Base-by-base conservation (phyloP, 2,329 filamentous ascomycete species). In the Fusarium piperis region DNA sequence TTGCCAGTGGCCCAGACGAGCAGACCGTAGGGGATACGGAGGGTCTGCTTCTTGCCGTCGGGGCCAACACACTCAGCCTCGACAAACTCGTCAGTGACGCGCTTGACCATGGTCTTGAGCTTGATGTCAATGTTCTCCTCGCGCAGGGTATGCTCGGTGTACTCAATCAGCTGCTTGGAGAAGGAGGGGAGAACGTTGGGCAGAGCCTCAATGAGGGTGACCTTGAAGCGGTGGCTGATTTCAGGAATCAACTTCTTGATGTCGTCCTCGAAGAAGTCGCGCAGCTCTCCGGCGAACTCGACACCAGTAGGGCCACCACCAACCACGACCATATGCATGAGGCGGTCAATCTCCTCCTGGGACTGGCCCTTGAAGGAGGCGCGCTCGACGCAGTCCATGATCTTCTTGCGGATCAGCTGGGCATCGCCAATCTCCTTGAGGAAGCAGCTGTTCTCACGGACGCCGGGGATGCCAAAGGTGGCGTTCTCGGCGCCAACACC, bases 381-480 rank as follows among this genome's bases (percentile, higher is more conserved):
- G 36, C 95, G 98, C 86, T 99, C 96, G 76, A 97, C 95, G 82
- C 96, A 99, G 86, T 99, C 96, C 96, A 99, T 99, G 84, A 99
- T 98, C 84, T 94, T 94, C 88, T 95, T 98, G 80, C 96, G 94
- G 81, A 99, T 99, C 79, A 90, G 90, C 85, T 99, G 96, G 64
- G 96, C 96, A 82, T 99, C 97, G 74, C 89, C 91, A 79, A 99
- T 97, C 85, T 99, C 97, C 89, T 99, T 99, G 81, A 99, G 85
- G 89, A 99, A 99, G 86, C 95, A 97, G 76, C 94, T 95, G 87
- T 99, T 86, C 84, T 99, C 96, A 75, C 91, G 91, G 63, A 99
- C 96, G 82, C 96, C 96, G 62, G 94, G 94, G 78, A 99, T 98
- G 77, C 95, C 96, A 80, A 99, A 99, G 66, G 96, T 99, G 60